Base-by-base conservation (phyloP, 2,329 filamentous ascomycete genomes). In the Sclerotinia glacialis region DNA sequence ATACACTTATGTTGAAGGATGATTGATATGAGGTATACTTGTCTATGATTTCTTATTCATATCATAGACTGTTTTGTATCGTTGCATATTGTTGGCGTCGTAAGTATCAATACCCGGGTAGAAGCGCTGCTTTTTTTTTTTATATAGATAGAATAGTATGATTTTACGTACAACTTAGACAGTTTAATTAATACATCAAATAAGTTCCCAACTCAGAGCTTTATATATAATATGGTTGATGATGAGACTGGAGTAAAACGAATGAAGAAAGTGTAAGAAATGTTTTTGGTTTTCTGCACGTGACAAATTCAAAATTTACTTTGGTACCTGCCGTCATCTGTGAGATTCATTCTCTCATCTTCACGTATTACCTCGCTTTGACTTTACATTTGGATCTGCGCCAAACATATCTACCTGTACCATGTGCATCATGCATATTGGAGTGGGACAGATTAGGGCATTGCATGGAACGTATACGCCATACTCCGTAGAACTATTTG, bases 11-110 rank as follows among this genome's bases (percentile, higher is more conserved):
- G 11, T 40, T 42, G 31, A 18, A 23, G 23, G 16, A 63, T 54
- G 60, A 54, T 21, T 63, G 26, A 53, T 53, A 63, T 54, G 58
- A 61, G 49, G 28, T 49, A 37, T 8, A 21, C 44, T 49, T n/a
- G n/a, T 60, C 44, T 37, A 49, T 49, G 58, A 23, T 49, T 26
- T 37, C 31, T 49, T 60, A 37, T 49, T 23, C 31, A 26, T 34
- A 18, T 23, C 31, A 26, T 34, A 18, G 37, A 37, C 31, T 18
- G 8, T 60, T 49, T 26, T 18, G 28, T 44, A 49, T 49, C 14
- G 58, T 49, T 61, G 44, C 28, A 61, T 49, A 49, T 58, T 49
- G n/a, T 49, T 61, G 58, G 44, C 58, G 58, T 61, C 40, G 37
- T 58, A 31, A 40, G 40, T 58, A 31, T 58, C 46, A 61, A 61